Evolutionary conservation across 352 stramenopile genomes (phyloP).

Genomic region (Phytopythium aichiense): DNA sequence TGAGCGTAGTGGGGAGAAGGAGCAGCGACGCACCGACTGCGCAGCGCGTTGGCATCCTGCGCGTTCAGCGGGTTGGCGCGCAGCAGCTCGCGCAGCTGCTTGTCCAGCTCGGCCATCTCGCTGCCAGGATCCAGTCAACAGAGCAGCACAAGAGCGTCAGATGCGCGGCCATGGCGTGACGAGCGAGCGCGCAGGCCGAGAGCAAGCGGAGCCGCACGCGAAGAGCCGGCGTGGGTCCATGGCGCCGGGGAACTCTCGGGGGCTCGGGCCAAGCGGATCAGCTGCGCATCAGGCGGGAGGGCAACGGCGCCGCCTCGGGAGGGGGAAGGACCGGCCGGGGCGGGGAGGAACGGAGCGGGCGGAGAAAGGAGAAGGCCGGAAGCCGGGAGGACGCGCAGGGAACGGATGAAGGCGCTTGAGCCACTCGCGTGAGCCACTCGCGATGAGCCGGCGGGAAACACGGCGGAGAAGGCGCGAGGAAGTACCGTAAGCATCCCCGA

Average conservation of each 20-base stretch:
- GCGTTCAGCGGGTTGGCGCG: conserved; percentile 59
- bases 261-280: neutral
- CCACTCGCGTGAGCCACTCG: no score
- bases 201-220: neutral
- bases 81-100: conserved; percentile 67
- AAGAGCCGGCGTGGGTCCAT: conserved; percentile 9
- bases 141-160: neutral
- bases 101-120: conserved; percentile 68
- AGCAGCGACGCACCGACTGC: conserved; percentile 19
- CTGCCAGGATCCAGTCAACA: conserved; percentile 12
- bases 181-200: neutral
- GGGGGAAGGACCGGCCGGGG: neutral
- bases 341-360: no score
- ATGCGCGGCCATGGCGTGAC: no score
- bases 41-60: conserved; percentile 55
- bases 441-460: no score
- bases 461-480: no score
- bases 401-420: no score
- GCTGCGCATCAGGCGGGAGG: conserved; percentile 3
- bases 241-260: neutral
- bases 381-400: no score
- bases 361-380: no score
- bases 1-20: neutral
- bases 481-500: no score
- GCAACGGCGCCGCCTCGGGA: conserved; percentile 1